Base-by-base conservation (phyloP, 176 grass and related monocot genomes). In the Ampelocalamus luodianensis region DNA sequence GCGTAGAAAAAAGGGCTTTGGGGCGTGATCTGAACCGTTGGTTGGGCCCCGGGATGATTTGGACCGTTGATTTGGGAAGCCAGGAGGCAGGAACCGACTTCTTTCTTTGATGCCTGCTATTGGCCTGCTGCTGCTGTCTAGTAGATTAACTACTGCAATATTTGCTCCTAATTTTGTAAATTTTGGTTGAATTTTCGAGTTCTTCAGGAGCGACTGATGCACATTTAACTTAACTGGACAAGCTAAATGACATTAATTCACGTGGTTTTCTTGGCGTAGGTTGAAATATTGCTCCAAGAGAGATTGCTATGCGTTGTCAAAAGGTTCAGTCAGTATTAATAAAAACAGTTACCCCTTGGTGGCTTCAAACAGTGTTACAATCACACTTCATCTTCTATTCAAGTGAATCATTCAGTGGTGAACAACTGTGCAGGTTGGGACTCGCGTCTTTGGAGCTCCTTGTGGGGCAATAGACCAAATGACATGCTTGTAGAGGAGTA, bases 401-500 rank as follows among this genome's bases (percentile, higher is more conserved):
- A 43, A 10, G 42, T 43, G 42, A 43, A 43, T 43, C 42, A 43
- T 43, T 66, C 9, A 45, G 71, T 37, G 72, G 26, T 78, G 60
- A 73, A 74, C 34, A 46, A 83, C 72, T n/a, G 14, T 73, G 80
- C 74, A 97, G 95, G 95, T 92, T 54, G 95, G 95, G 93, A 95
- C 92, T 89, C 62, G 76, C 68, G 76, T 95, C 68, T 93, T 98
- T 54, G 96, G 96, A 71, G 96, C 93, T 82, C 96, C 96, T 74
- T 98, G 96, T 65, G 93, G 96, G 40, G 89, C 95, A 38, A 95
- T 98, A 93, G 93, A 98, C 72, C 93, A 98, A 79, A 98, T 98
- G 89, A 85, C 96, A 83, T 98, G 93, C 95, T 72, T 98, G 95
- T 53, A 91, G 95, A 75, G 95, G 95, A 89, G 89, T 43, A 43